Base-by-base conservation (phyloP, 805 yeast genomes). In the Kazachstania taianensis region DNA sequence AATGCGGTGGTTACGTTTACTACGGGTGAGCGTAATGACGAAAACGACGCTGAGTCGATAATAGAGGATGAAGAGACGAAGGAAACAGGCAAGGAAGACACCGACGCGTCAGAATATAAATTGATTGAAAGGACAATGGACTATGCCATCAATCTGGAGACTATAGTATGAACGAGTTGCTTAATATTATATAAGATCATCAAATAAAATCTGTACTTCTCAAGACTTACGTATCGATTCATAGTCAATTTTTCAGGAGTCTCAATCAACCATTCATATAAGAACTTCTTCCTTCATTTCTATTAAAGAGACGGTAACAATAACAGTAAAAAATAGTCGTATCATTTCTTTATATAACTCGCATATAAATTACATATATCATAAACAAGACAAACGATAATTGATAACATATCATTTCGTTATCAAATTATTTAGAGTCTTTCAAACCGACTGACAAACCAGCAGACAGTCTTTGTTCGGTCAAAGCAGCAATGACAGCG, bases 401-500 rank as follows among this genome's bases (percentile, higher is more conserved):
- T n/a, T n/a, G n/a, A n/a, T n/a, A n/a, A n/a, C n/a, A n/a, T n/a
- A n/a, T n/a, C 9, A 9, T 12, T 14, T 28, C 31, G 16, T 28
- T 16, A 6, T 7, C 16, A 27, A 13, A 27, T 27, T n/a, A 27
- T 22, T 8, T n/a, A 7, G 7, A 27, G 6, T 29, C 32, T 12
- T 19, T 35, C 22, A 39, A 22, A 50, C 87, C 87, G 40, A 81
- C 77, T 41, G 83, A 74, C 52, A 70, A 60, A 26, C 86, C 86
- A 41, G 71, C 67, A 45, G 63, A 67, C 52, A 78, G 67, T 67
- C 97, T 78, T 58, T 75, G 69, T 60, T 80, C 74, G 37, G 97
- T 79, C 61, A 89, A 72, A 28, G 96, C 96, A 39, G 98, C 97
- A 64, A 89, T 89, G 52, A 89, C 73, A 35, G 96, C 98, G 37